Percentiles rank a stretch among this genome's conserved stretches.
phyloP scores from a whole-genome alignment of 1,284 basidiomycete species.

The Volvariella surrecta region DNA sequence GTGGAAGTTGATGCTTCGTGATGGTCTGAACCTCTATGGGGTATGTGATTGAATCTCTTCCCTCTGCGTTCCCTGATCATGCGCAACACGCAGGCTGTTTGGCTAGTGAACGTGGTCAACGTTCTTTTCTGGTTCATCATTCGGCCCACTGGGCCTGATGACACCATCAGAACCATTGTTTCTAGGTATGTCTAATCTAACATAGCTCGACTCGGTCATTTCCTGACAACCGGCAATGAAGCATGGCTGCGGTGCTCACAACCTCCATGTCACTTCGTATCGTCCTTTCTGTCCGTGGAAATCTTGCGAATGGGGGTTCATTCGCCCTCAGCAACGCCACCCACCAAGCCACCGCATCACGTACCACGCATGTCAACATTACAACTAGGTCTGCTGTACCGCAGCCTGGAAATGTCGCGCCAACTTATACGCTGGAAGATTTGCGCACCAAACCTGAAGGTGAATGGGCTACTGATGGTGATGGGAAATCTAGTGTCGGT shows the following conservation, averaged over 20 bases:
- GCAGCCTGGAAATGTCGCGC: constrained; percentile 26
- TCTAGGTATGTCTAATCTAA: constrained; percentile 34
- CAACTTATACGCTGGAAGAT: constrained; percentile 60
- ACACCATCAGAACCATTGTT: constrained; percentile 73
- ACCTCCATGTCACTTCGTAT: constrained; percentile 80
- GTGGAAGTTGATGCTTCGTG: constrained; percentile 82
- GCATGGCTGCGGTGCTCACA: constrained; percentile 76
- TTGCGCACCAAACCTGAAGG: constrained; percentile 46
- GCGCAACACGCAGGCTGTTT: constrained; percentile 41
- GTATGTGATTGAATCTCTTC: constrained; percentile 26
- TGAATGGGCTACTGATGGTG: constrained; percentile 32
- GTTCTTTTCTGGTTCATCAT: constrained; percentile 77
- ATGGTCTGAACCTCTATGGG: constrained; percentile 75
- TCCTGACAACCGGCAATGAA: constrained; percentile 14
- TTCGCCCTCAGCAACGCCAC: constrained; percentile 50
- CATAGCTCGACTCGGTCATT: not conserved
- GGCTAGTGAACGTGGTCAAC: constrained; percentile 70
- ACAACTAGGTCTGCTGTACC: constrained; percentile 35
- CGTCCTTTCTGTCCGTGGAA: constrained; percentile 67
- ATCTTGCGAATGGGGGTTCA: constrained; percentile 56
- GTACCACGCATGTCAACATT: constrained; percentile 38
- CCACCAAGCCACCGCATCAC: constrained; percentile 30
- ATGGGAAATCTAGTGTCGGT: constrained; percentile 48
- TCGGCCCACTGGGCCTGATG: constrained; percentile 45
- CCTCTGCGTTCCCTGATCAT: constrained; percentile 6